phyloP scores from a whole-genome alignment of 257 asterid genomes.

The Verbena officinalis region DNA sequence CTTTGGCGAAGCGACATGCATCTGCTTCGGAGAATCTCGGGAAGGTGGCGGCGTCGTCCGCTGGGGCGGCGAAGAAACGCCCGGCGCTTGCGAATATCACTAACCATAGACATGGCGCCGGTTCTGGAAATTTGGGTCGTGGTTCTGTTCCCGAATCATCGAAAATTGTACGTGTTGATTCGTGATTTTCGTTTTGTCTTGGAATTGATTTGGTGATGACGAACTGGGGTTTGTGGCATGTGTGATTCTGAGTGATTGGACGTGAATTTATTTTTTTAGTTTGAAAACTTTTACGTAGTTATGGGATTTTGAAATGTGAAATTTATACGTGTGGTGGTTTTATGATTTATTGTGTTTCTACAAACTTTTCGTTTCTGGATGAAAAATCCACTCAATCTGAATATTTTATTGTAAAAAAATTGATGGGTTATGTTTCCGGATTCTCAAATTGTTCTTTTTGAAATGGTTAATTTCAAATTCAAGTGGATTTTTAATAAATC shows the following conservation, averaged over 20 bases:
- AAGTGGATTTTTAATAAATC: not conserved
- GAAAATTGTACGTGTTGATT: slow-evolving; percentile 55
- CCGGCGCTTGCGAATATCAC: slow-evolving; percentile 78
- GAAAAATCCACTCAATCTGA: not conserved
- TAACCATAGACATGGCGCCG: slow-evolving; percentile 55
- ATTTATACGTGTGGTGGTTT: too few relatives aligned
- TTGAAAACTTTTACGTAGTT: not conserved
- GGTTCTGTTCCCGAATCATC: slow-evolving; percentile 46
- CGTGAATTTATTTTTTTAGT: not conserved
- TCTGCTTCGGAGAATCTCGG: slow-evolving; percentile 51
- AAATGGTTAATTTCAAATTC: not conserved
- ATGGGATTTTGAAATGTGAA: slow-evolving; percentile 5
- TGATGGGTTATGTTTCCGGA: not conserved
- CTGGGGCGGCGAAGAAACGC: slow-evolving; percentile 66
- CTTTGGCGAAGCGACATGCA: slow-evolving; percentile 68
- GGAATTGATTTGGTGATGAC: slow-evolving; percentile 6
- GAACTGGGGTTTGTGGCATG: slow-evolving; percentile 5
- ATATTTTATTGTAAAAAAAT: slow-evolving; percentile 21
- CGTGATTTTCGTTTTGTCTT: not conserved
- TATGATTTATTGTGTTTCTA: not conserved
- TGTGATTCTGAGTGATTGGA: not conserved
- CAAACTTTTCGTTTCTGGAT: not conserved
- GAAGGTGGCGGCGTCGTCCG: slow-evolving; percentile 36
- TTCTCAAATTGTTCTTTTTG: not conserved
- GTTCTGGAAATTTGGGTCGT: slow-evolving; percentile 35